These are phyloP conservation scores for Yamadazyma atmosphaerica DNA, from an alignment of 1,139 yeast genomes.

Conservation along the genomic window DNA sequence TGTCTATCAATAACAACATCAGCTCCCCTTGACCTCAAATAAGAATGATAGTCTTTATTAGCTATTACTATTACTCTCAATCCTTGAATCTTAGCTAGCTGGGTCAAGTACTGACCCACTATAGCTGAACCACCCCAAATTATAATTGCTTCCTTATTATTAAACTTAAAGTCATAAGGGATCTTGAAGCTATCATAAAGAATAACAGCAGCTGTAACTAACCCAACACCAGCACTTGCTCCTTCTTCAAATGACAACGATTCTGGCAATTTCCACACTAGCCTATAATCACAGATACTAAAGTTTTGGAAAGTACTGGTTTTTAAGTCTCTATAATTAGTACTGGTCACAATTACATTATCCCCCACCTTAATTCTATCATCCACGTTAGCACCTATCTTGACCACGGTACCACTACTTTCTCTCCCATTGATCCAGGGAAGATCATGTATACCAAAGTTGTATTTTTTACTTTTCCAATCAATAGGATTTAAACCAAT, in stretches of 20 bases:
- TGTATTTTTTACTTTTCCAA: constrained; percentile 51
- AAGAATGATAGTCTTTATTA: constrained; percentile 29
- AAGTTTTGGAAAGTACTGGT: constrained; percentile 50
- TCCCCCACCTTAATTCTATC: constrained; percentile 30
- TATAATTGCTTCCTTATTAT: constrained; percentile 22
- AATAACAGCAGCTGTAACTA: constrained; percentile 44
- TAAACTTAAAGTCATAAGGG: constrained; percentile 10
- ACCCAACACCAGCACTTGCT: constrained; percentile 49
- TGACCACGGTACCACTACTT: constrained; percentile 39
- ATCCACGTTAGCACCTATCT: constrained; percentile 30
- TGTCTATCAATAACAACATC: constrained; percentile 40
- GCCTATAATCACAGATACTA: constrained; percentile 42
- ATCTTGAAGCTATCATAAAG: constrained; percentile 33
- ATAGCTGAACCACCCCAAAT: constrained; percentile 54
- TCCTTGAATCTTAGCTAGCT: constrained; percentile 40
- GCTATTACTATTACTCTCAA: constrained; percentile 43
- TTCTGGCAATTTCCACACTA: constrained; percentile 29
- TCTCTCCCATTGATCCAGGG: constrained; percentile 55
- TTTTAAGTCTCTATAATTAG: constrained; percentile 46
- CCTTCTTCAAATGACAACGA: constrained; percentile 34
- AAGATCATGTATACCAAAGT: constrained; percentile 47
- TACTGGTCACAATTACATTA: constrained; percentile 42
- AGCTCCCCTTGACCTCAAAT: constrained; percentile 37
- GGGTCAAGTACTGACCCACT: constrained; percentile 43
- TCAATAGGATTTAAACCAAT: constrained; percentile 50